Conservation (phyloP, 1,284 basidiomycete species). For the Hypsizygus ulmarius region DNA sequence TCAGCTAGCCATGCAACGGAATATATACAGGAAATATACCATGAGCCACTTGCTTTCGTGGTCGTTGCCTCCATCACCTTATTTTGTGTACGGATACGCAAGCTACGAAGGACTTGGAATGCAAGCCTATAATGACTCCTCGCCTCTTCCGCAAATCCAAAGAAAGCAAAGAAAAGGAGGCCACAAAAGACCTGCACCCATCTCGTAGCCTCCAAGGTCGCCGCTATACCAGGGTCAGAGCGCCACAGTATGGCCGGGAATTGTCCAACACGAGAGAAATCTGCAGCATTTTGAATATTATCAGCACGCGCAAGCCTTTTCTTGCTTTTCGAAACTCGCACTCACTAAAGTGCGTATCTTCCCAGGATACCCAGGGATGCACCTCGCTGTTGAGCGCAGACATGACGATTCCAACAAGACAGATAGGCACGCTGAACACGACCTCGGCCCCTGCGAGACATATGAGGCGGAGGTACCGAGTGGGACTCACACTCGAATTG, state of each 20-base stretch:
- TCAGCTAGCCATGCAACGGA: no score
- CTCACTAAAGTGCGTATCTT: conserved; percentile 30
- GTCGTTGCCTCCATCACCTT: not conserved
- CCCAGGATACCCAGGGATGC: conserved; percentile 44
- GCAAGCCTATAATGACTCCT: conserved; percentile 28
- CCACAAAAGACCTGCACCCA: conserved; percentile 40
- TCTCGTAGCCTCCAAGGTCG: conserved; percentile 31
- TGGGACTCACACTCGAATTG: conserved; percentile 28
- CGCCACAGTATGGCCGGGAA: conserved; percentile 9
- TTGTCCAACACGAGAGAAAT: conserved; percentile 15
- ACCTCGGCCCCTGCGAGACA: conserved; percentile 44
- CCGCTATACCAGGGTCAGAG: not conserved
- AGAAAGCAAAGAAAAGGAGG: conserved; percentile 45
- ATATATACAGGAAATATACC: no score
- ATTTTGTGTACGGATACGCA: not conserved
- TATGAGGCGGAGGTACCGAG: conserved; percentile 56
- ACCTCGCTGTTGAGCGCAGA: conserved; percentile 26
- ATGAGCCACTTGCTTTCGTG: not conserved
- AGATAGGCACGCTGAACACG: conserved; percentile 37
- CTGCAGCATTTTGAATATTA: conserved; percentile 1
- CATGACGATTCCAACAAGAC: conserved; percentile 27
- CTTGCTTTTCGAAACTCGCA: conserved; percentile 26
- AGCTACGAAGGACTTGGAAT: not conserved
- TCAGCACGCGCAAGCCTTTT: conserved; percentile 11
- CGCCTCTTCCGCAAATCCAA: conserved; percentile 46